Percentiles rank a stretch among this genome's conserved stretches.
Conservation (phyloP, 1,284 basidiomycete genomes). For the Ustilago shanxiensis region DNA sequence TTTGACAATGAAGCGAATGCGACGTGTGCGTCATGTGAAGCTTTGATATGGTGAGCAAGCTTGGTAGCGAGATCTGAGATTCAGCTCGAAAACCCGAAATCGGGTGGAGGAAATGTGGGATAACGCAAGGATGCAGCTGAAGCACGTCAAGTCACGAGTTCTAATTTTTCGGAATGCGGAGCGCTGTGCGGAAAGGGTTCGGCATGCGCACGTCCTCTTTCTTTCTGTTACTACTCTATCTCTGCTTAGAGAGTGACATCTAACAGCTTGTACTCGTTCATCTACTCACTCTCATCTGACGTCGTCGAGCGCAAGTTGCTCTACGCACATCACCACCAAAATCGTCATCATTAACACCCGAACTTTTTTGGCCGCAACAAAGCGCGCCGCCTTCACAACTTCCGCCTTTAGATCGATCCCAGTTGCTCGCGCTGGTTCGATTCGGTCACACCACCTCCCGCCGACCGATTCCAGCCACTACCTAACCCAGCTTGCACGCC, state of each 20-base stretch:
- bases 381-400: not conserved
- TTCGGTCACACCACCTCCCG: not conserved
- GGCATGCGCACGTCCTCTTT: not conserved
- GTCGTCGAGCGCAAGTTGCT: not conserved
- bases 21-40: not conserved
- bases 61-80: constrained; percentile 7
- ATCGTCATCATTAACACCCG: not conserved
- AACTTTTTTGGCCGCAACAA: not conserved
- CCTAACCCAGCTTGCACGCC: not conserved
- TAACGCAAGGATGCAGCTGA: constrained; percentile 26
- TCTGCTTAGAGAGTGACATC: not conserved
- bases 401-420: not conserved
- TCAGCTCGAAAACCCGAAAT: not conserved
- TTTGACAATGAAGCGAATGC: no score
- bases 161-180: constrained; percentile 20
- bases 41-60: not conserved
- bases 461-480: not conserved
- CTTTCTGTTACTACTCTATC: no score
- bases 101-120: constrained; percentile 1
- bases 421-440: not conserved
- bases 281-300: not conserved
- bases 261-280: not conserved
- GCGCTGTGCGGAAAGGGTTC: no score
- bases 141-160: constrained; percentile 33
- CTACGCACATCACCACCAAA: not conserved